A percentile compares a stretch with the other conserved stretches of the same genome.
Evolutionary conservation across 2,329 filamentous ascomycete species (phyloP).

Genomic region (Colletotrichum scovillei): DNA sequence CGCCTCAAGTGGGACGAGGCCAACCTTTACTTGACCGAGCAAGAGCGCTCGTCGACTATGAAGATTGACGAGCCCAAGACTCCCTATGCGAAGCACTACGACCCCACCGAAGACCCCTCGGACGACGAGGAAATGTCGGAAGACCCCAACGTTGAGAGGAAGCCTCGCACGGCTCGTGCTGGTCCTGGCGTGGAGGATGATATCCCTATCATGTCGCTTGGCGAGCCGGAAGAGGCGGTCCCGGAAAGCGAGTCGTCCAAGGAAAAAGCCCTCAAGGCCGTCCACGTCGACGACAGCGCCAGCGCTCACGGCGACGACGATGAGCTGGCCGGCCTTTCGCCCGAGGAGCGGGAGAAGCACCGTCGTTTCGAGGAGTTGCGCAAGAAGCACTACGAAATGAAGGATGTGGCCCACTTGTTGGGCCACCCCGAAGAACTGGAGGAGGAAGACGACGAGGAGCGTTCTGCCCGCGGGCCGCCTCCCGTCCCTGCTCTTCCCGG

Average conservation of each 20-base stretch:
- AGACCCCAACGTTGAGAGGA: constrained; percentile 61
- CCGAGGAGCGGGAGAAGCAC: constrained; percentile 91
- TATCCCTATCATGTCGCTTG: constrained; percentile 91
- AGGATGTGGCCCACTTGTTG: constrained; percentile 87
- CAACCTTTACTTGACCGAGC: constrained; percentile 96
- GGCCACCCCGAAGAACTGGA: constrained; percentile 78
- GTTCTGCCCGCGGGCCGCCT: constrained; percentile 43
- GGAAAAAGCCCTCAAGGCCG: constrained; percentile 49
- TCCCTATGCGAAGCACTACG: constrained; percentile 92
- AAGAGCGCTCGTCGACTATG: constrained; percentile 95
- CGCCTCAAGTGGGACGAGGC: constrained; percentile 98
- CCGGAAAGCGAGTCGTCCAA: constrained; percentile 57
- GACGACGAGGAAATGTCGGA: constrained; percentile 76
- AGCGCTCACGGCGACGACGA: constrained; percentile 68
- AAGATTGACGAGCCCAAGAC: constrained; percentile 99
- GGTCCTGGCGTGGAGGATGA: constrained; percentile 65
- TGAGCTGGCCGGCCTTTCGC: constrained; percentile 63
- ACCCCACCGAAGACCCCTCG: constrained; percentile 87
- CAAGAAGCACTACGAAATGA: constrained; percentile 99
- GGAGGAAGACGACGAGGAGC: constrained; percentile 61
- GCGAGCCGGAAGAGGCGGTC: constrained; percentile 86
- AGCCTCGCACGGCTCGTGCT: constrained; percentile 39
- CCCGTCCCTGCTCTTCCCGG: constrained; percentile 58
- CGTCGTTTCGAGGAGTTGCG: constrained; percentile 88
- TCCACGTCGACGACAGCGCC: constrained; percentile 78